Base-by-base conservation (phyloP, 1,284 basidiomycete genomes). In the Phaffia rhodozyma region DNA sequence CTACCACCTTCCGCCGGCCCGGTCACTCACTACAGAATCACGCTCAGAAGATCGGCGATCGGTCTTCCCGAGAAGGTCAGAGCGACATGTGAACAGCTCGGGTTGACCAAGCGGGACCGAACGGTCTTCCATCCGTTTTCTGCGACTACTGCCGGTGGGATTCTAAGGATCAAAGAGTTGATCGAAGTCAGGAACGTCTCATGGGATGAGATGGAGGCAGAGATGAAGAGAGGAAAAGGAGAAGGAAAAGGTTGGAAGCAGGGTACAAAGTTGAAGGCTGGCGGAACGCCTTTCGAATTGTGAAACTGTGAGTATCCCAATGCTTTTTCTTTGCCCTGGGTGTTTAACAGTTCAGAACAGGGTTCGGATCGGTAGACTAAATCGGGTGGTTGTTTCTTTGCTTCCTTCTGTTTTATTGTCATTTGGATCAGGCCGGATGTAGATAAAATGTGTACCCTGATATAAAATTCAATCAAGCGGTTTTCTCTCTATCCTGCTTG, bases 151-250 rank as follows among this genome's bases (percentile, higher is more conserved):
- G 79, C 79, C 2, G 80, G 80, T 30, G 72, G 75, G 63, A 78
- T 81, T 47, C 70, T 81, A 23, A 71, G 69, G 27, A 76, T 81
- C 57, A 81, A 81, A 72, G 80, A 81, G 72, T 69, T 81, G 55
- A 77, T 81, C 11, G 71, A 75, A 43, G 80, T 81, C 32, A 72
- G 74, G 65, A 80, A 79, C 67, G 78, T 81, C 5, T 70, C 68
- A 7, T 68, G 72, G 66, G 68, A 69, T 61, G 68, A 73, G 60
- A 73, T 72, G 18, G 53, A 55, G 55, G 60, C 64, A 23, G 66
- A 70, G 61, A 64, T 69, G 55, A 67, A 61, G 52, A 67, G 70
- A n/a, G 68, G 71, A 65, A 67, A 68, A 57, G 67, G 70, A 18
- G 73, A 76, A 68, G 73, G 71, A 2, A 68, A 68, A 38, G 76